Conservation (phyloP, 495 filamentous ascomycete species). For the Glutinoglossum americanum region DNA sequence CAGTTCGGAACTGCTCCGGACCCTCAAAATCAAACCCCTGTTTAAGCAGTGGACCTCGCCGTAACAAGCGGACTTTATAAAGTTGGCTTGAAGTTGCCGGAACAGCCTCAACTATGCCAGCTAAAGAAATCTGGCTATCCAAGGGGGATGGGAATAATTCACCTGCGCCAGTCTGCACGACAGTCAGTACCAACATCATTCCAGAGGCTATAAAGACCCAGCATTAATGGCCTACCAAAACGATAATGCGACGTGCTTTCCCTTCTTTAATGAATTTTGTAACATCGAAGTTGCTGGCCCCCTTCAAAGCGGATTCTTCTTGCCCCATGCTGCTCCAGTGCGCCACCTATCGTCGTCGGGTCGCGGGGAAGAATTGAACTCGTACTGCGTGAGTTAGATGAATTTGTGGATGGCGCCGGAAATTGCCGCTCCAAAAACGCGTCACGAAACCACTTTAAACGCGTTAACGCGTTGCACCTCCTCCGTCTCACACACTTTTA, state of each 20-base stretch:
- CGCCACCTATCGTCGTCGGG: not conserved
- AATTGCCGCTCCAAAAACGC: not conserved
- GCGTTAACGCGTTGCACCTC: not conserved
- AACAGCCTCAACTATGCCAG: not conserved
- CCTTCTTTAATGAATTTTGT: not conserved
- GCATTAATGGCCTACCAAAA: not conserved
- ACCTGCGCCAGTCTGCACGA: not conserved
- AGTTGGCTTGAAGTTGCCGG: too few relatives aligned
- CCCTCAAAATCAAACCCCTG: not conserved
- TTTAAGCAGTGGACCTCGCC: too few relatives aligned
- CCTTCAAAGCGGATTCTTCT: not conserved
- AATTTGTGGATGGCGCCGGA: not conserved
- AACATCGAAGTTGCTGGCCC: not conserved
- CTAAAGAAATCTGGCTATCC: not conserved
- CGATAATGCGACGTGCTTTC: not conserved
- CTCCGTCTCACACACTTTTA: not conserved
- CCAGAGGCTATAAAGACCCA: not conserved
- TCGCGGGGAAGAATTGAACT: not conserved
- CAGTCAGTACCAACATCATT: not conserved
- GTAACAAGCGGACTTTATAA: too few relatives aligned
- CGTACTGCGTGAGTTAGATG: too few relatives aligned
- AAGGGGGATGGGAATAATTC: not conserved
- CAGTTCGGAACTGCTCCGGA: not conserved
- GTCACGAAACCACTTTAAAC: not conserved
- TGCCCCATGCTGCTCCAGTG: constrained; percentile 1